phyloP scores from a whole-genome alignment of 495 filamentous ascomycete species.

The Terfezia boudieri region DNA sequence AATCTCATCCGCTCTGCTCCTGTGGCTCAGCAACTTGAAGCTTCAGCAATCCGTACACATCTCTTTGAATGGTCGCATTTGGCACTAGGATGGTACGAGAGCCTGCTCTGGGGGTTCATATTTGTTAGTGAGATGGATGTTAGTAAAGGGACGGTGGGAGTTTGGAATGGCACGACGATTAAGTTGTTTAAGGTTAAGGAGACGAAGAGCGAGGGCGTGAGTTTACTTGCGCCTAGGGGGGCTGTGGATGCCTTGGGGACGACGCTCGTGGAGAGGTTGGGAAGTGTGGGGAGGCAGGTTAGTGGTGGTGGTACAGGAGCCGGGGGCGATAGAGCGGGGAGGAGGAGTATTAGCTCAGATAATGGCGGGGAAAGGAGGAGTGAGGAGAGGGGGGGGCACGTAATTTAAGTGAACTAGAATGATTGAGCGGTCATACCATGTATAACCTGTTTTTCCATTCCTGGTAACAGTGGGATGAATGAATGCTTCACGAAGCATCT shows the following conservation, averaged over 20 bases:
- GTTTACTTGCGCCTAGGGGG: slow-evolving; percentile 59
- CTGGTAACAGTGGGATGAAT: no score
- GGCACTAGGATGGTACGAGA: slow-evolving; percentile 90
- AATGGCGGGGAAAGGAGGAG: no score
- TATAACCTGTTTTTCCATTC: no score
- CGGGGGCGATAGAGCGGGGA: not conserved
- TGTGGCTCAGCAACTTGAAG: slow-evolving; percentile 40
- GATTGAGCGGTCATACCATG: no score
- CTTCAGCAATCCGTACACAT: slow-evolving; percentile 53
- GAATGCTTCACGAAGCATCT: no score
- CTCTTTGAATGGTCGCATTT: slow-evolving; percentile 90
- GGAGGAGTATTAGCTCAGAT: no score
- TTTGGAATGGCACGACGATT: slow-evolving; percentile 84
- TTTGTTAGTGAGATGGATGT: slow-evolving; percentile 80
- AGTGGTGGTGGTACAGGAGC: not conserved
- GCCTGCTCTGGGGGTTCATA: slow-evolving; percentile 83
- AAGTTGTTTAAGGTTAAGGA: slow-evolving; percentile 81
- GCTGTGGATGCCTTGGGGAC: slow-evolving; percentile 91
- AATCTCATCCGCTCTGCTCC: slow-evolving; percentile 21
- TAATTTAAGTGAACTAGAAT: no score
- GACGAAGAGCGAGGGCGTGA: slow-evolving; percentile 54
- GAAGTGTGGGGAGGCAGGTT: slow-evolving; percentile 30
- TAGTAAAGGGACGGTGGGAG: slow-evolving; percentile 66
- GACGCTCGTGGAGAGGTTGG: slow-evolving; percentile 72
- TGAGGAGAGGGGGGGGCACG: no score